phyloP scores from a whole-genome alignment of 2,329 filamentous ascomycete species.

The Fusarium poae region DNA sequence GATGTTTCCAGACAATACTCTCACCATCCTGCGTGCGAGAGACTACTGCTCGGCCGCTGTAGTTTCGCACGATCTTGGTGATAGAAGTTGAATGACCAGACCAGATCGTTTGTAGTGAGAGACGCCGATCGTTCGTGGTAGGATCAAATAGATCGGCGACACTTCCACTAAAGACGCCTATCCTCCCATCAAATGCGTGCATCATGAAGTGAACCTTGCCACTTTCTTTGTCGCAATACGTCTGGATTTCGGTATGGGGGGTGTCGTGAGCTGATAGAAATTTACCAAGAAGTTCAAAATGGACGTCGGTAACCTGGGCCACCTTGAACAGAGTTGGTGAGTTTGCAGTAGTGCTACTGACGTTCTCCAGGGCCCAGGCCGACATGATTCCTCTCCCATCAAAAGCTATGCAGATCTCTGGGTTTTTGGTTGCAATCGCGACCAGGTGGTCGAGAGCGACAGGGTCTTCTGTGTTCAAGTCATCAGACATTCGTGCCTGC shows the following conservation, averaged over 20 bases:
- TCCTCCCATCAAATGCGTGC: conserved; percentile 86
- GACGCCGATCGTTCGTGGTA: conserved; percentile 68
- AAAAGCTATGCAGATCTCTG: conserved; percentile 88
- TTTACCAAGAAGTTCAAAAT: conserved; percentile 62
- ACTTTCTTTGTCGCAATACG: conserved; percentile 75
- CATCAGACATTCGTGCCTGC: conserved; percentile 67
- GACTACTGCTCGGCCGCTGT: conserved; percentile 82
- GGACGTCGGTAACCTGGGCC: conserved; percentile 75
- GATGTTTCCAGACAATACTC: conserved; percentile 85
- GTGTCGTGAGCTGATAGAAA: conserved; percentile 45
- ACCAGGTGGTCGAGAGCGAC: conserved; percentile 85
- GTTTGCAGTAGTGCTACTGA: conserved; percentile 76
- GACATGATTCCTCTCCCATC: conserved; percentile 90
- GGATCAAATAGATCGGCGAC: conserved; percentile 86
- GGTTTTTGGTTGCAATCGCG: conserved; percentile 84
- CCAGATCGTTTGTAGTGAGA: conserved; percentile 77
- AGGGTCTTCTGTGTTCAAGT: conserved; percentile 70
- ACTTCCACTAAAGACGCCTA: conserved; percentile 84
- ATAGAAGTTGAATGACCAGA: conserved; percentile 86
- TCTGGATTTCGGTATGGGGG: conserved; percentile 75
- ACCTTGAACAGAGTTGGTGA: conserved; percentile 85
- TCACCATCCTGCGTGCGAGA: conserved; percentile 85
- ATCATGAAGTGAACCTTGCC: conserved; percentile 79
- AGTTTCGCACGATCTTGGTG: conserved; percentile 88
- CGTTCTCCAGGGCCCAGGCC: conserved; percentile 91